These are phyloP conservation scores for Botryotinia narcissicola DNA, from an alignment of 2,329 filamentous ascomycete species.

Conservation along the genomic window DNA sequence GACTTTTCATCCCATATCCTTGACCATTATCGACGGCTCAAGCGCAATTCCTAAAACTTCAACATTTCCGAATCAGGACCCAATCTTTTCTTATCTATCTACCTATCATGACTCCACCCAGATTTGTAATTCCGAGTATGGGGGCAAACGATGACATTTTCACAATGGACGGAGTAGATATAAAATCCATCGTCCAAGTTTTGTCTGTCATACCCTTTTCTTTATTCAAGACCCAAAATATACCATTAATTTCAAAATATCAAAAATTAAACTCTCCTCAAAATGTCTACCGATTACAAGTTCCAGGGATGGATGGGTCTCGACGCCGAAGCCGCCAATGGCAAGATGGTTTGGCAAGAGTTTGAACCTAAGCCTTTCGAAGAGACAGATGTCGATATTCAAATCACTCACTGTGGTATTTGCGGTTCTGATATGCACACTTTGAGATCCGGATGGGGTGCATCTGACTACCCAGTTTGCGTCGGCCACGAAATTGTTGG, in stretches of 20 bases:
- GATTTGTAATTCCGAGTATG: background rate
- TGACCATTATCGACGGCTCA: background rate
- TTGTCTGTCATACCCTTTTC: no score
- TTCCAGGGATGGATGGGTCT: conserved; percentile 35
- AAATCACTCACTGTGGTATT: conserved; percentile 50
- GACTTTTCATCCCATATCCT: background rate
- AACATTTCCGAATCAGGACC: background rate
- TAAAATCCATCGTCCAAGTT: background rate
- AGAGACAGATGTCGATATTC: conserved; percentile 49
- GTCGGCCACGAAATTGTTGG: conserved; percentile 52
- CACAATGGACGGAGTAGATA: background rate
- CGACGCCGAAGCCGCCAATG: conserved; percentile 31
- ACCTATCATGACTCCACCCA: background rate
- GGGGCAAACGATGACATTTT: background rate
- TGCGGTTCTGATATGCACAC: conserved; percentile 42
- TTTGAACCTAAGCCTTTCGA: conserved; percentile 47
- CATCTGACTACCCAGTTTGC: conserved; percentile 40
- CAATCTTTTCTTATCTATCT: background rate
- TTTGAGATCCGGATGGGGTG: conserved; percentile 32
- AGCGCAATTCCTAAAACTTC: background rate
- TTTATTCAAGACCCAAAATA: background rate
- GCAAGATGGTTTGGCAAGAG: conserved; percentile 36
- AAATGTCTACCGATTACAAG: conserved; percentile 16
- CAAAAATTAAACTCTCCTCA: background rate
- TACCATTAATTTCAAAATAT: background rate